Conservation (phyloP, 1,284 basidiomycete genomes). For the Heterobasidion occidentale region DNA sequence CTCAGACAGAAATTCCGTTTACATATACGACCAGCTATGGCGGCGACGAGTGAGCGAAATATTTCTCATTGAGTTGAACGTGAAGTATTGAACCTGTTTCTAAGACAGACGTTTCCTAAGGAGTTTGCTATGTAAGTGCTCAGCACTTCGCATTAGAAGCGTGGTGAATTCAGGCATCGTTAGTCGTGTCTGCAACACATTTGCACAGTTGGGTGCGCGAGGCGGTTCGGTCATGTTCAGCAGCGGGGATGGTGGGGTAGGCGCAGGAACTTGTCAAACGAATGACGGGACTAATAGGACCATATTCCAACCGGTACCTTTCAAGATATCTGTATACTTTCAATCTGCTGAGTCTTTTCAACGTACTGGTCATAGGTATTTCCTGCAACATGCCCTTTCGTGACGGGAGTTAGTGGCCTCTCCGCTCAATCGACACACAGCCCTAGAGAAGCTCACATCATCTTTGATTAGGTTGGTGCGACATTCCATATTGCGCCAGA, state of each 20-base stretch:
- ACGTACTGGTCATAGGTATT: conserved; percentile 19
- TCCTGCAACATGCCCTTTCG: conserved; percentile 28
- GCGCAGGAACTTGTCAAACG: conserved; percentile 40
- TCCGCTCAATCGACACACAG: neutral
- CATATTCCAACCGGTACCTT: conserved; percentile 26
- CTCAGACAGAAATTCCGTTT: conserved; percentile 33
- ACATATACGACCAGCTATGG: conserved; percentile 39
- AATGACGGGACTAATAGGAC: conserved; percentile 30
- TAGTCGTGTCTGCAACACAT: conserved; percentile 5
- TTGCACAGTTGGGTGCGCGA: conserved; percentile 5
- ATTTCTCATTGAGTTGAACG: neutral
- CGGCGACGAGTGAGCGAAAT: conserved; percentile 17
- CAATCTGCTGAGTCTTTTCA: too few relatives aligned
- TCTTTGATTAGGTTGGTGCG: conserved; percentile 4
- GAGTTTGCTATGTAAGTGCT: conserved; percentile 18
- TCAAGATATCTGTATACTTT: too few relatives aligned
- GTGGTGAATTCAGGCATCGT: conserved; percentile 12
- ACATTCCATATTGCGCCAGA: conserved; percentile 19
- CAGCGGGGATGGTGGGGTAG: conserved; percentile 8
- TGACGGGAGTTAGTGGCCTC: neutral
- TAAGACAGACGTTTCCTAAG: conserved; percentile 13
- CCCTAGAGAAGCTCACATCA: neutral
- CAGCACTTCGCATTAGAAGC: neutral
- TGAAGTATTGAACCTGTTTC: neutral
- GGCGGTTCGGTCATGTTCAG: conserved; percentile 7